phyloP scores from a whole-genome alignment of 139 green algal genomes.

The Auxenochlorella protothecoides region DNA sequence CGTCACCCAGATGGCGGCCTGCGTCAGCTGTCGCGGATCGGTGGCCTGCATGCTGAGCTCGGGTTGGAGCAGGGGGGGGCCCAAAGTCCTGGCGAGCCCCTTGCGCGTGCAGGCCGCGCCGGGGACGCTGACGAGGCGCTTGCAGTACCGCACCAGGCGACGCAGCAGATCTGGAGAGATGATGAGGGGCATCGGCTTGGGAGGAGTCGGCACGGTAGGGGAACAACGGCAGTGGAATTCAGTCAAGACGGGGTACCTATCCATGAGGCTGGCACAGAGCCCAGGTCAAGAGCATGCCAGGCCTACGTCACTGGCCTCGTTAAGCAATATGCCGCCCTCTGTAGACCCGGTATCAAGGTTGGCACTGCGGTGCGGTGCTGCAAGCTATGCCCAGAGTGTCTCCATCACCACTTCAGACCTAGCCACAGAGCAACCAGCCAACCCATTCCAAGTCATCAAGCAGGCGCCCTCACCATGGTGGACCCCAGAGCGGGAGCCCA shows the following conservation, averaged over 20 bases:
- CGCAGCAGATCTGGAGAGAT: background rate
- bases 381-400: no score
- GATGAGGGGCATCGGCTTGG: background rate
- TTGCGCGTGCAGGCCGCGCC: background rate
- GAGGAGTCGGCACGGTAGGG: no score
- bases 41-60: constrained; percentile 2
- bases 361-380: no score
- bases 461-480: background rate
- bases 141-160: constrained; percentile 14
- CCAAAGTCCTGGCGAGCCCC: constrained; percentile 11
- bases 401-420: no score
- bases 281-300: no score
- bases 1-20: constrained; percentile 7
- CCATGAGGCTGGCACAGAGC: no score
- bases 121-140: constrained; percentile 5
- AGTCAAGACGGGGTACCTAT: no score
- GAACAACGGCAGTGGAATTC: no score
- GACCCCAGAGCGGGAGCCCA: background rate
- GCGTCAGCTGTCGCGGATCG: constrained; percentile 1
- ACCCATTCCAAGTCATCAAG: background rate
- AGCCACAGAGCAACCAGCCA: no score
- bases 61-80: constrained; percentile 16
- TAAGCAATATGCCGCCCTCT: no score
- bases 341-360: no score
- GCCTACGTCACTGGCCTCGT: no score